A percentile compares a stretch with the other conserved stretches of the same genome.
Evolutionary conservation across 495 filamentous ascomycete species (phyloP).

Genomic region (Podospora pseudocomata): DNA sequence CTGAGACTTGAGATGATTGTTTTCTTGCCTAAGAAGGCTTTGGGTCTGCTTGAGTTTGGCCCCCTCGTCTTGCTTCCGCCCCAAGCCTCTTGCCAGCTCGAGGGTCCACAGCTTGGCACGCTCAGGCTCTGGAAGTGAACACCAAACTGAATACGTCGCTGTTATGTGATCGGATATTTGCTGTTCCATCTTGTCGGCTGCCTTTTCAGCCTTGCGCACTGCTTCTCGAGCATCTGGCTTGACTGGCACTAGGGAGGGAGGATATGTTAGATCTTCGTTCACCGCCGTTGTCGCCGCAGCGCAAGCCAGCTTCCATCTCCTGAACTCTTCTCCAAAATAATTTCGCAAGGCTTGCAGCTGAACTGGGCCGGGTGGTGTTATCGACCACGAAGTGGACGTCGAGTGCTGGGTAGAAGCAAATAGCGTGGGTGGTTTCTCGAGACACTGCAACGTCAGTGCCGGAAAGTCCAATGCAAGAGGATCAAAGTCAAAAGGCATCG

Average conservation of each 20-base stretch:
- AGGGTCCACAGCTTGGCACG: constrained; percentile 68
- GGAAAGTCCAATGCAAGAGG: constrained; percentile 77
- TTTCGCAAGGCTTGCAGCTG: constrained; percentile 67
- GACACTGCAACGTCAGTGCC: constrained; percentile 71
- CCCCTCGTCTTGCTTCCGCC: constrained; percentile 63
- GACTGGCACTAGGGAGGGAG: constrained; percentile 23
- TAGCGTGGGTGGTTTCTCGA: constrained; percentile 72
- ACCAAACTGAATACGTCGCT: constrained; percentile 69
- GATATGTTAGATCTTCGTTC: constrained; percentile 41
- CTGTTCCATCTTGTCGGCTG: constrained; percentile 51
- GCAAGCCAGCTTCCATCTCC: constrained; percentile 54
- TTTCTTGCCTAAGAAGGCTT: constrained; percentile 63
- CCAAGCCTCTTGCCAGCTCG: constrained; percentile 71
- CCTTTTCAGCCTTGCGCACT: constrained; percentile 38
- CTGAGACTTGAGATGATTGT: constrained; percentile 65
- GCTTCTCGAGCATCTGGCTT: constrained; percentile 44
- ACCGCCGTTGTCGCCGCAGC: constrained; percentile 41
- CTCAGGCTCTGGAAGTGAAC: constrained; percentile 50
- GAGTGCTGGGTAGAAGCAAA: constrained; percentile 68
- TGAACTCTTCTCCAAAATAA: constrained; percentile 62
- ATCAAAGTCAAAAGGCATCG: constrained; percentile 75
- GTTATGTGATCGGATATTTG: constrained; percentile 66
- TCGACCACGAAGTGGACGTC: constrained; percentile 67
- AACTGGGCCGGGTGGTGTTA: constrained; percentile 63
- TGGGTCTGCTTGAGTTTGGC: constrained; percentile 58